These are phyloP conservation scores for Citrus sinensis DNA, from an alignment of 345 rosid species.

Conservation along the genomic window DNA sequence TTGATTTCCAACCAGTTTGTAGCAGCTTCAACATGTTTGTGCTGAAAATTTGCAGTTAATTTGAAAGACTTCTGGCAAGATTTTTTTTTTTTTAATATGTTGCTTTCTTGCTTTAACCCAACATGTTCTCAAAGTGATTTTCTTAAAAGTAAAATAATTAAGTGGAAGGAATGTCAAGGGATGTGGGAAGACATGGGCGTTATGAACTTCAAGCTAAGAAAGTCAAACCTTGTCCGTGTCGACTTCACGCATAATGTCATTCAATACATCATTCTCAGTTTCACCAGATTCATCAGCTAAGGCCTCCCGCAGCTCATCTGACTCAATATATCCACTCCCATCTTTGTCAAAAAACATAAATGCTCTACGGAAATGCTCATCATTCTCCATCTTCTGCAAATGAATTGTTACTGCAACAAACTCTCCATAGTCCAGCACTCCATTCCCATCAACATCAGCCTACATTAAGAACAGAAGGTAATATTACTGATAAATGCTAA, in stretches of 20 bases:
- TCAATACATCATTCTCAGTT: slow-evolving; percentile 56
- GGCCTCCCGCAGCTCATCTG: slow-evolving; percentile 69
- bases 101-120: not conserved
- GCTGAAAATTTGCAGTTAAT: not conserved
- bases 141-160: not conserved
- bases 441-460: slow-evolving; percentile 98
- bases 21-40: not conserved
- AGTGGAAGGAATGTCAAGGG: not conserved
- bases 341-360: slow-evolving; percentile 91
- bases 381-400: slow-evolving; percentile 96
- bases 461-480: slow-evolving; percentile 23
- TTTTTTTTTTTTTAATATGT: not conserved
- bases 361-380: slow-evolving; percentile 88
- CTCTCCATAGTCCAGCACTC: slow-evolving; percentile 85
- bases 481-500: not conserved
- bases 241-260: slow-evolving; percentile 92
- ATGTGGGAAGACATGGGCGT: not conserved
- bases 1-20: not conserved
- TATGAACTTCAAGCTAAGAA: not conserved
- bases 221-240: slow-evolving; percentile 83
- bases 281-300: slow-evolving; percentile 77
- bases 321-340: slow-evolving; percentile 74
- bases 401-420: slow-evolving; percentile 98
- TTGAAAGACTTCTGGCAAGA: not conserved
- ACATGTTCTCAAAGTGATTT: not conserved